Conservation (phyloP, 768 basidiomycete species). For the Arthromyces matolae region DNA sequence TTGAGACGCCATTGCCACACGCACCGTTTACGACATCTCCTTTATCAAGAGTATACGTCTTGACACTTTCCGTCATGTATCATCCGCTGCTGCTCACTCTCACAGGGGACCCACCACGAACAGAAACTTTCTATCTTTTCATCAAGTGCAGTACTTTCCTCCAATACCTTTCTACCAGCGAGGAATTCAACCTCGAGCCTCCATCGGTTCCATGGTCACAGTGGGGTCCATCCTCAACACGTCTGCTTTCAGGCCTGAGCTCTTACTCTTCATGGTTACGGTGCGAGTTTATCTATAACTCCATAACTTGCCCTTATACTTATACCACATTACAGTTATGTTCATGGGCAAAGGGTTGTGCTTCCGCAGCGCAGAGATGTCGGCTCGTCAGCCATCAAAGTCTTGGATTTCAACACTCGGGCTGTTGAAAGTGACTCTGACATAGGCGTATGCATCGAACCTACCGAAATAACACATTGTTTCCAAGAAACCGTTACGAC, state of each 20-base stretch:
- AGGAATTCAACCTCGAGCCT: neutral
- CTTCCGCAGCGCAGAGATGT: constrained; percentile 5
- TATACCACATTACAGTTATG: too few species aligned
- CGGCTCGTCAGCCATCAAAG: constrained; percentile 3
- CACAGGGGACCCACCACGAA: neutral
- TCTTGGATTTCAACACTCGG: constrained; percentile 17
- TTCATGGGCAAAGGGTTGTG: constrained; percentile 19
- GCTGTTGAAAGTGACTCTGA: neutral
- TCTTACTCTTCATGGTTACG: constrained; percentile 27
- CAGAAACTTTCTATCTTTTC: constrained; percentile 8
- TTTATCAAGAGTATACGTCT: constrained; percentile 9
- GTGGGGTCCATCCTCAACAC: constrained; percentile 1
- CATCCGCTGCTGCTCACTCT: too few species aligned
- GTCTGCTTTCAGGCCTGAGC: neutral
- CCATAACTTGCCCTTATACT: neutral
- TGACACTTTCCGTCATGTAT: constrained; percentile 9
- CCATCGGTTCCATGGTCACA: neutral
- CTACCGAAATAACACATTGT: constrained; percentile 6
- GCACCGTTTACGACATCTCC: constrained; percentile 21
- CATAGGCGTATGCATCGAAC: neutral
- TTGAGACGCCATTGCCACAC: constrained; percentile 19
- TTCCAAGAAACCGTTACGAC: constrained; percentile 13
- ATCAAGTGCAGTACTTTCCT: constrained; percentile 10
- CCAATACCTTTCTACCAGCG: constrained; percentile 16
- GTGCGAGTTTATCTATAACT: neutral